Percentiles rank a stretch among this genome's conserved stretches.
phyloP scores from a whole-genome alignment of 257 asterid species.

The Paulownia fortunei region DNA sequence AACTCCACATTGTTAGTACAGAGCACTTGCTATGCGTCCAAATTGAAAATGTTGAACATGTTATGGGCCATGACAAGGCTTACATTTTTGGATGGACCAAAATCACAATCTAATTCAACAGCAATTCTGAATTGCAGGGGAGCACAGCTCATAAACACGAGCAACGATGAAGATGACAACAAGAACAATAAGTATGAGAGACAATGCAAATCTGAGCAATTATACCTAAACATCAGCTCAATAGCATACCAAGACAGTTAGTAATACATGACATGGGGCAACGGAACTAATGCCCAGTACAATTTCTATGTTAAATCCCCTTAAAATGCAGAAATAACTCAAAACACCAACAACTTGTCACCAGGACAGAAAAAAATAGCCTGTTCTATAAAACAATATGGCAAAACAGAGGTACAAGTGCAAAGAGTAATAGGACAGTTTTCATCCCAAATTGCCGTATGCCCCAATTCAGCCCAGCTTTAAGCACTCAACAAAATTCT shows the following conservation, averaged over 20 bases:
- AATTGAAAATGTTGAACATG: not conserved
- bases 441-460: not conserved
- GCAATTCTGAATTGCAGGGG: not conserved
- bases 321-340: conserved; percentile 4
- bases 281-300: not conserved
- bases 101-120: not conserved
- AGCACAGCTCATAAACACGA: not conserved
- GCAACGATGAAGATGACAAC: not conserved
- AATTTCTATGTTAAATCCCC: conserved; percentile 13
- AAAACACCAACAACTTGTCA: not conserved
- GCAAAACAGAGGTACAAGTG: conserved; percentile 11
- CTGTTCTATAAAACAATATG: conserved; percentile 9
- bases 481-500: conserved; percentile 6
- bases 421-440: not conserved
- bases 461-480: not conserved
- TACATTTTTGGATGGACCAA: not conserved
- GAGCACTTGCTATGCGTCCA: too few relatives aligned
- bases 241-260: conserved; percentile 4
- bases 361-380: not conserved
- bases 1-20: too few relatives aligned
- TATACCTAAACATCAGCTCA: not conserved
- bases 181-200: not conserved
- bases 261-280: conserved; percentile 9
- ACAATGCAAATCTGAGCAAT: not conserved
- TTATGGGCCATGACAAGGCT: not conserved